Evolutionary conservation across 331 rosid genomes (phyloP), one percentile per base, ranked within the genome.

Genomic region (Stylosanthes scabra): DNA sequence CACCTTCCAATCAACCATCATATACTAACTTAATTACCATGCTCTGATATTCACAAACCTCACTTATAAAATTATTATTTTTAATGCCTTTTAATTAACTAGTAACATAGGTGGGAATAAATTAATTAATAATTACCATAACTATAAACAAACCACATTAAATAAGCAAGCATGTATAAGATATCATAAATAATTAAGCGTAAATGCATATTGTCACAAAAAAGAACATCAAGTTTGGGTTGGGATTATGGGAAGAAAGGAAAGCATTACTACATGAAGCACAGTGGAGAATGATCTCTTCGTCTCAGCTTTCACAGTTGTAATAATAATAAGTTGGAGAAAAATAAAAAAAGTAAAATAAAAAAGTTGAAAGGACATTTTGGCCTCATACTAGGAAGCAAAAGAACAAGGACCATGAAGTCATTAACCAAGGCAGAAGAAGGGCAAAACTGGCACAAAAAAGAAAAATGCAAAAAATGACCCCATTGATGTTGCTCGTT

Each of bases 371-470:
- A 76, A 83, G 85, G 82, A 79, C 72, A 70, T 72, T 78, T 77
- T 81, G 93, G 90, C 89, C 70, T 82, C 92, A 82, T 63, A 57
- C 83, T 56, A 85, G 89, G 89, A 73, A 78, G 84, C 91, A 75
- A 70, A 75, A 77, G 56, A 60, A 74, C 80, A 67, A 67, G 84
- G 74, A 71, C 66, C 20, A 8, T 51, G 31, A 45, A 16, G 90
- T 76, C 83, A 85, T 81, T 84, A 78, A 78, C 16, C 16, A 66
- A 73, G 70, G 7, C 1, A 41, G 73, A 73, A n/a, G 41, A 56
- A 27, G 87, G 85, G 83, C 68, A 79, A 82, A 83, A 77, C 74
- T 67, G 80, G 74, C 37, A 31, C 37, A 31, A 31, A 31, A 31
- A 3, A 31, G 37, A 31, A 31, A 31, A 31, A 31, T 3, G 37